Evolutionary conservation across 345 rosid species (phyloP).

Genomic region (Melastoma malabathricum): DNA sequence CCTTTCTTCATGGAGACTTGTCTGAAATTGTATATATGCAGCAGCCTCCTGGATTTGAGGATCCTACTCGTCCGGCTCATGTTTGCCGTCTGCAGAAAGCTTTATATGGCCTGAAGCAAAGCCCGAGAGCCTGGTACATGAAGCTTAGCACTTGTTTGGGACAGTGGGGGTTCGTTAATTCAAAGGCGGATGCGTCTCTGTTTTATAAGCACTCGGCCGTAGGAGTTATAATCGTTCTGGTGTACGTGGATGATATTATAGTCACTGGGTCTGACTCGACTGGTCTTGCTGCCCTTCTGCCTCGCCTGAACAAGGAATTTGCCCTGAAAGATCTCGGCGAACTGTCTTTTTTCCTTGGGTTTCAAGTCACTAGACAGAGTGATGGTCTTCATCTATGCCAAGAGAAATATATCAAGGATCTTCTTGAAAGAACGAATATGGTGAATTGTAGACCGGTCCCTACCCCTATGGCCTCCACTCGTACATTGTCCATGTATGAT

Average conservation of each 20-base stretch:
- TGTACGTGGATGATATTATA: constrained; percentile 1
- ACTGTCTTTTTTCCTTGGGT: neutral
- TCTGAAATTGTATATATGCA: no score
- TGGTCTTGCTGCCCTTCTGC: no score
- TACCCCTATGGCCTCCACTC: no score
- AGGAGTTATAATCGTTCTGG: neutral
- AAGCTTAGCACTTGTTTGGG: neutral
- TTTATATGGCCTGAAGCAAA: no score
- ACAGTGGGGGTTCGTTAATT: neutral
- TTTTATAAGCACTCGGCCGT: neutral
- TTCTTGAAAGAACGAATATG: neutral
- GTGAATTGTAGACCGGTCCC: no score
- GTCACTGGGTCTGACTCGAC: neutral
- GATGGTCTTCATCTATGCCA: neutral
- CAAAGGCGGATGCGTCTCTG: neutral
- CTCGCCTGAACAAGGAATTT: neutral
- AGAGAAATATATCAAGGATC: neutral
- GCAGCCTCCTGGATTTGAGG: no score
- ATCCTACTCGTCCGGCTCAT: no score
- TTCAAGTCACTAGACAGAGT: neutral
- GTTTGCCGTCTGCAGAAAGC: no score
- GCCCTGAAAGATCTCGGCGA: neutral
- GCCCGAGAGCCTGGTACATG: no score
- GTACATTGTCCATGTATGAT: no score
- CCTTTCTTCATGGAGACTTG: no score